These are phyloP conservation scores for Colletotrichum acutatum DNA, from an alignment of 2,329 filamentous ascomycete genomes.

Conservation along the genomic window DNA sequence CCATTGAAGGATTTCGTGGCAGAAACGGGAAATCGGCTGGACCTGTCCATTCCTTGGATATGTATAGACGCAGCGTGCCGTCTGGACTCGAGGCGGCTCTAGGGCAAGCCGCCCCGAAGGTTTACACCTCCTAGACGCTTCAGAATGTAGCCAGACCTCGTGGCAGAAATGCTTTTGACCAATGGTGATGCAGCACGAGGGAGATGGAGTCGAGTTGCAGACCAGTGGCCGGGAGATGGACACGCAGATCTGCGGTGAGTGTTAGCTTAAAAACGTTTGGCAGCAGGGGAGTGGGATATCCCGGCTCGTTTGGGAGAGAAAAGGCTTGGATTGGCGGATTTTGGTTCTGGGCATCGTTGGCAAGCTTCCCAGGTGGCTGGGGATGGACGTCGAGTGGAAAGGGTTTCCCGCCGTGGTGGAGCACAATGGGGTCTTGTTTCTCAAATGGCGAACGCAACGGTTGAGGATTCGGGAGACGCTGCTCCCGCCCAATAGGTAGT, in stretches of 20 bases:
- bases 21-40: neutral
- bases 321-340: constrained; percentile 15
- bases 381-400: constrained; percentile 18
- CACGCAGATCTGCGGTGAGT: constrained; percentile 31
- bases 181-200: neutral
- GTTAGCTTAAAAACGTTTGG: neutral
- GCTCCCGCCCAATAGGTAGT: constrained; percentile 11
- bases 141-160: neutral
- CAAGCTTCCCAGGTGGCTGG: constrained; percentile 27
- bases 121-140: neutral
- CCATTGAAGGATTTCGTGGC: neutral
- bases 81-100: neutral
- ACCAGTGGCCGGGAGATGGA: constrained; percentile 20
- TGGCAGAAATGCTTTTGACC: neutral
- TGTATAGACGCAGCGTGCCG: neutral
- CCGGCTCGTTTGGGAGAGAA: constrained; percentile 12
- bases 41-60: neutral
- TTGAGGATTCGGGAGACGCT: neutral
- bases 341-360: constrained; percentile 12
- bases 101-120: neutral
- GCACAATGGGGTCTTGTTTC: neutral
- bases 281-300: neutral
- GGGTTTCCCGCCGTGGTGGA: constrained; percentile 23
- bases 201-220: constrained; percentile 10
- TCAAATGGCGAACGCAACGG: constrained; percentile 6